Conservation (phyloP, 2,329 filamentous ascomycete species). For the Ascochyta rabiei region DNA sequence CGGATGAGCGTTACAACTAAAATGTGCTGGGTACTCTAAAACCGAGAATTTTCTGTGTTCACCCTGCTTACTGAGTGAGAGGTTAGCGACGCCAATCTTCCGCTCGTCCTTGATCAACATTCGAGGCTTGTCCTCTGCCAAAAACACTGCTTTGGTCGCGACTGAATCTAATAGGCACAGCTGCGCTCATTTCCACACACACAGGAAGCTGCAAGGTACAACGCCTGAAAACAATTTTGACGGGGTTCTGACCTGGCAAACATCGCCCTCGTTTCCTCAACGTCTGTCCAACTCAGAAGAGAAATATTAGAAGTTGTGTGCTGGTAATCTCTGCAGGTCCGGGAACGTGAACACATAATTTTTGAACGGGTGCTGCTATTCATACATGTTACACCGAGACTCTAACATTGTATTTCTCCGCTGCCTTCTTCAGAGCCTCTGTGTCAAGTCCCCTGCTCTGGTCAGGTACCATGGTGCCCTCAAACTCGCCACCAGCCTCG, state of each 20-base stretch:
- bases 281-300: background rate
- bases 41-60: background rate
- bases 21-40: too few species aligned
- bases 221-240: background rate
- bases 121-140: background rate
- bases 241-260: background rate
- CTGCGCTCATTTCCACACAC: background rate
- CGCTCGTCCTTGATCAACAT: background rate
- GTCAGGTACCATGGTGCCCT: slow-evolving; percentile 25
- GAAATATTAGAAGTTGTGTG: background rate
- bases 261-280: background rate
- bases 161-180: background rate
- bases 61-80: background rate
- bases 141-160: background rate
- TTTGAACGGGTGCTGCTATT: background rate
- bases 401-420: slow-evolving; percentile 9
- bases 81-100: background rate
- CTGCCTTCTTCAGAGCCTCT: slow-evolving; percentile 7
- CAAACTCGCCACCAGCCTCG: slow-evolving; percentile 21
- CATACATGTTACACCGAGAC: background rate
- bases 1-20: too few species aligned
- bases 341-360: background rate
- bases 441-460: slow-evolving; percentile 4
- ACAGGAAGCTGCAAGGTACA: background rate
- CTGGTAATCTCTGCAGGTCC: background rate